phyloP scores from a whole-genome alignment of 2,329 filamentous ascomycete genomes.

The Fusarium palustre region DNA sequence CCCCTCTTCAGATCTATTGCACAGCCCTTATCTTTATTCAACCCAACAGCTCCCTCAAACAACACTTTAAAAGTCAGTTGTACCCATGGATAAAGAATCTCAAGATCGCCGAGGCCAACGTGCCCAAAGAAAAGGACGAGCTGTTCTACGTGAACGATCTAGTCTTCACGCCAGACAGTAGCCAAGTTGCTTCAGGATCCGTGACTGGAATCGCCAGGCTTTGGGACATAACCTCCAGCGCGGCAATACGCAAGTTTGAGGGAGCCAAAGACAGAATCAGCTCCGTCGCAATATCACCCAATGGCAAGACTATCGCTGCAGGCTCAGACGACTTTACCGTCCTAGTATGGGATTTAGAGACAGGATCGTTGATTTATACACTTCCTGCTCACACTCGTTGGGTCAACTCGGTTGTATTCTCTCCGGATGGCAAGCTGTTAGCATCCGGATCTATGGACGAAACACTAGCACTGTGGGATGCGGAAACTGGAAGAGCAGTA shows the following conservation, averaged over 20 bases:
- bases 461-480: not conserved
- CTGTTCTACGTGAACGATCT: not conserved
- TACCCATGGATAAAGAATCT: not conserved
- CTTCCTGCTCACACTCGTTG: not conserved
- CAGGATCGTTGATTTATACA: not conserved
- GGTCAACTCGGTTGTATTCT: conserved; percentile 5
- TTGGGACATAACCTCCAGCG: not conserved
- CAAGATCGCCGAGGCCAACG: not conserved
- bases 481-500: not conserved
- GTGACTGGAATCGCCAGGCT: no score
- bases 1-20: not conserved
- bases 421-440: not conserved
- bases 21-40: not conserved
- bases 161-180: not conserved
- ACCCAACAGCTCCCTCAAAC: not conserved
- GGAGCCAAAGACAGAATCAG: conserved; percentile 1
- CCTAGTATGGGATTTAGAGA: not conserved
- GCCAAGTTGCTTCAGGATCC: not conserved
- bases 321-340: conserved; percentile 8
- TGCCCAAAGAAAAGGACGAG: not conserved
- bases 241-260: not conserved
- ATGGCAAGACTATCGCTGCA: not conserved
- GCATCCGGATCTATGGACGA: conserved; percentile 6
- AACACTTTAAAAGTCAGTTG: not conserved
- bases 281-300: not conserved